phyloP scores from a whole-genome alignment of 805 yeast genomes.

The Yamadazyma phyllophila region DNA sequence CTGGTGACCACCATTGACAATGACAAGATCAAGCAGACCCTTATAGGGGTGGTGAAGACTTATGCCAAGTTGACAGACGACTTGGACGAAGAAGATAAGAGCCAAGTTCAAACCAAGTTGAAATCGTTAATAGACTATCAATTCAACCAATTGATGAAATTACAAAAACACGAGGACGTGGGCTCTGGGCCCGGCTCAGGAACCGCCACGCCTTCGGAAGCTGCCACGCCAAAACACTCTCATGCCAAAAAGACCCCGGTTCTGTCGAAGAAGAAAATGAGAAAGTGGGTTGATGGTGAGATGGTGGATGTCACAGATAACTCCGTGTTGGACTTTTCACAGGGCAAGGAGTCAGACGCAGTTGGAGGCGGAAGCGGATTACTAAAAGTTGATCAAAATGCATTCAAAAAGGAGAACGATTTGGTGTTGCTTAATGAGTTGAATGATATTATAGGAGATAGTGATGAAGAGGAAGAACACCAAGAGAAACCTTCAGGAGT shows the following conservation, averaged over 20 bases:
- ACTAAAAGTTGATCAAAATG: conserved; percentile 26
- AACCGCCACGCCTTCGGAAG: conserved; percentile 4
- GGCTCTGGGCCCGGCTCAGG: not conserved
- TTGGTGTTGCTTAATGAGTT: conserved; percentile 41
- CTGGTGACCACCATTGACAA: conserved; percentile 38
- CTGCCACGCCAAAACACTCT: conserved; percentile 1
- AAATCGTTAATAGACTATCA: conserved; percentile 37
- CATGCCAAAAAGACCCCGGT: not conserved
- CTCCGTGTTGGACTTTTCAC: conserved; percentile 34
- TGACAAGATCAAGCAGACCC: conserved; percentile 33
- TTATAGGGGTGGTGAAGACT: conserved; percentile 32
- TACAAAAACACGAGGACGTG: conserved; percentile 13
- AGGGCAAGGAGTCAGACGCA: conserved; percentile 12
- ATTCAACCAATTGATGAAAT: conserved; percentile 35
- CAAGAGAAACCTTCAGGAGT: conserved; percentile 15
- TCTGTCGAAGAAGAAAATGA: conserved; percentile 31
- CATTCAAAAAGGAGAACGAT: conserved; percentile 37
- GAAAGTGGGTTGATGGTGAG: conserved; percentile 43
- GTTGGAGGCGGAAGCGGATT: conserved; percentile 8
- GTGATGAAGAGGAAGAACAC: conserved; percentile 27
- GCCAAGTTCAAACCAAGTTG: conserved; percentile 21
- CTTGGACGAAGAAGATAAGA: conserved; percentile 15
- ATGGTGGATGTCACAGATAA: conserved; percentile 27
- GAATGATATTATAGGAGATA: conserved; percentile 34
- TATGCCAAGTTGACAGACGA: conserved; percentile 27